phyloP scores from a whole-genome alignment of 257 asterid genomes.

The Nemophila menziesii region DNA sequence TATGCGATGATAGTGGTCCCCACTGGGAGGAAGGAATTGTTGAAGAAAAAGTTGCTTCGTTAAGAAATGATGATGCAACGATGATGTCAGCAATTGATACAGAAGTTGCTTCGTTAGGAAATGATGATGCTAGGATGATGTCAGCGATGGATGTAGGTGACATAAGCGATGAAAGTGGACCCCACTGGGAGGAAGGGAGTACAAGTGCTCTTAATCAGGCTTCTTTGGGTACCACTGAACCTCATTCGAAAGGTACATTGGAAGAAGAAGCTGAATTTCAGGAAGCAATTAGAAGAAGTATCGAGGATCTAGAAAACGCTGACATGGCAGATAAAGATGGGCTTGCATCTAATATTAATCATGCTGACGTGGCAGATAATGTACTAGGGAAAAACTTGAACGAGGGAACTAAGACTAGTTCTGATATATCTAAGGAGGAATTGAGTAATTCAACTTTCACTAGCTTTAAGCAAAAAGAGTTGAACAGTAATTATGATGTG shows the following conservation, averaged over 20 bases:
- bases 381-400: conserved; percentile 6
- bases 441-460: conserved; percentile 19
- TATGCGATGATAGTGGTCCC: conserved; percentile 41
- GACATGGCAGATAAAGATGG: conserved; percentile 15
- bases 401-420: conserved; percentile 9
- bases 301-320: conserved; percentile 29
- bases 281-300: conserved; percentile 74
- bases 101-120: conserved; percentile 9
- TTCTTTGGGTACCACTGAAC: conserved; percentile 19
- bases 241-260: conserved; percentile 37
- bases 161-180: conserved; percentile 38
- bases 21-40: conserved; percentile 75
- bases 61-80: conserved; percentile 3
- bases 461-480: conserved; percentile 14
- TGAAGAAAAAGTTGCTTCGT: no score
- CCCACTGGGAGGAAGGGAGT: conserved; percentile 69
- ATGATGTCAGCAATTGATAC: no score
- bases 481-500: conserved; percentile 15
- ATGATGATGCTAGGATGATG: conserved; percentile 8
- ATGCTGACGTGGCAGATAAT: conserved; percentile 11
- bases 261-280: conserved; percentile 64
- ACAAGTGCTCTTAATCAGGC: conserved; percentile 29
- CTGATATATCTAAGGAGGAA: conserved; percentile 11
- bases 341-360: conserved; percentile 16
- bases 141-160: conserved; percentile 20